phyloP scores from a whole-genome alignment of 805 yeast species.

The Ogataea ganodermae region DNA sequence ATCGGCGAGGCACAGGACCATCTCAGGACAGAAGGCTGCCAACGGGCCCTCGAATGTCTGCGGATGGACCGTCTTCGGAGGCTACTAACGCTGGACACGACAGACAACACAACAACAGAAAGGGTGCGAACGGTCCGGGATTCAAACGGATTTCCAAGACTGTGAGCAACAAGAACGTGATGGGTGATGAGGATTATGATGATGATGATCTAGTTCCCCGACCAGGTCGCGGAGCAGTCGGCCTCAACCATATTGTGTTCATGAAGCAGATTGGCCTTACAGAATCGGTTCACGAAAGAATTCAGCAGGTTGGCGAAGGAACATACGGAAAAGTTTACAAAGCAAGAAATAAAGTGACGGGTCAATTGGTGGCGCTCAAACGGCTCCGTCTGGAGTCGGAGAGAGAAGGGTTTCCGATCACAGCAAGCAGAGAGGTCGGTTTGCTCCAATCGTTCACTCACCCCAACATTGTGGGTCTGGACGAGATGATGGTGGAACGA shows the following conservation, averaged over 20 bases:
- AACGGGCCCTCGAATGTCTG: constrained; percentile 22
- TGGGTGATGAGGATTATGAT: constrained; percentile 23
- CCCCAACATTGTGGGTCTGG: constrained; percentile 74
- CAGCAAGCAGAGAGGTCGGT: constrained; percentile 90
- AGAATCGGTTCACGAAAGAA: constrained; percentile 59
- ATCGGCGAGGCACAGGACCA: constrained; percentile 6
- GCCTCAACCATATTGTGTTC: constrained; percentile 15
- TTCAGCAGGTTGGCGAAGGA: constrained; percentile 96
- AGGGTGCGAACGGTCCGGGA: constrained; percentile 10
- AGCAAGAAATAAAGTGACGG: constrained; percentile 70
- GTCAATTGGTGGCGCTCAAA: constrained; percentile 81
- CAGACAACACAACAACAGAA: not conserved
- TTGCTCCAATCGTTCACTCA: constrained; percentile 82
- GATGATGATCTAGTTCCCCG: constrained; percentile 9
- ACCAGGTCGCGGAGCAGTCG: not conserved
- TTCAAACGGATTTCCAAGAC: constrained; percentile 18
- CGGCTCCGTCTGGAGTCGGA: constrained; percentile 81
- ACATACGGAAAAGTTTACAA: constrained; percentile 96
- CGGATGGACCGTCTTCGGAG: not conserved
- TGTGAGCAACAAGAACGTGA: constrained; percentile 22
- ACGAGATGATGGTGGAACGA: constrained; percentile 86
- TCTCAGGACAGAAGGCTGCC: constrained; percentile 18
- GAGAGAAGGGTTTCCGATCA: constrained; percentile 93
- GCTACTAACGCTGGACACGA: not conserved
- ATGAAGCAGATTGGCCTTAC: constrained; percentile 28